Conservation (phyloP, 176 grass and related monocot species). For the Hyparrhenia diplandra region DNA sequence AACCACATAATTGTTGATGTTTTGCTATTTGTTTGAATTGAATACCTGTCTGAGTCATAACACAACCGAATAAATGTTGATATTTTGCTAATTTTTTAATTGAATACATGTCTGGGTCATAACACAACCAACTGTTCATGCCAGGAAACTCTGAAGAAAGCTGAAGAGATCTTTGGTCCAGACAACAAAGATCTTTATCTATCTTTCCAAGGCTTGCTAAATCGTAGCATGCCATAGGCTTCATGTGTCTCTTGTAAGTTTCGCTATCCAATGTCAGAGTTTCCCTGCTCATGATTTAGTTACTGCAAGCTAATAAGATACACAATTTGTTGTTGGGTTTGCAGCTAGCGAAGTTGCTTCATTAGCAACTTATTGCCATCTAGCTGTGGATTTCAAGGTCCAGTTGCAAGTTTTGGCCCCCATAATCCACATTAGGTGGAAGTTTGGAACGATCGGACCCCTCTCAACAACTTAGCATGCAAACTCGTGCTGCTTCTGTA, state of each 20-base stretch:
- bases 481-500: background rate
- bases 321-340: slow-evolving; percentile 3
- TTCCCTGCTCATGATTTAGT: background rate
- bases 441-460: background rate
- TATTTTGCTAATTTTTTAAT: too few species aligned
- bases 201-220: slow-evolving; percentile 86
- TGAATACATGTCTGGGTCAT: too few species aligned
- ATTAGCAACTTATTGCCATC: slow-evolving; percentile 18
- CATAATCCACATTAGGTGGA: background rate
- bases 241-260: slow-evolving; percentile 2
- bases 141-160: slow-evolving; percentile 94
- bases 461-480: background rate
- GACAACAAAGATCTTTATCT: slow-evolving; percentile 84
- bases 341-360: slow-evolving; percentile 16
- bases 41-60: background rate
- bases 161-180: slow-evolving; percentile 89
- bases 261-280: background rate
- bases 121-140: background rate
- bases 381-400: background rate
- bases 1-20: background rate
- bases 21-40: background rate
- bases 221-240: slow-evolving; percentile 54
- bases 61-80: too few species aligned
- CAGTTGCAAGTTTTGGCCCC: slow-evolving; percentile 21
- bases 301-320: background rate